Conservation (phyloP, 2,329 filamentous ascomycete genomes). For the Neobulgaria alba region DNA sequence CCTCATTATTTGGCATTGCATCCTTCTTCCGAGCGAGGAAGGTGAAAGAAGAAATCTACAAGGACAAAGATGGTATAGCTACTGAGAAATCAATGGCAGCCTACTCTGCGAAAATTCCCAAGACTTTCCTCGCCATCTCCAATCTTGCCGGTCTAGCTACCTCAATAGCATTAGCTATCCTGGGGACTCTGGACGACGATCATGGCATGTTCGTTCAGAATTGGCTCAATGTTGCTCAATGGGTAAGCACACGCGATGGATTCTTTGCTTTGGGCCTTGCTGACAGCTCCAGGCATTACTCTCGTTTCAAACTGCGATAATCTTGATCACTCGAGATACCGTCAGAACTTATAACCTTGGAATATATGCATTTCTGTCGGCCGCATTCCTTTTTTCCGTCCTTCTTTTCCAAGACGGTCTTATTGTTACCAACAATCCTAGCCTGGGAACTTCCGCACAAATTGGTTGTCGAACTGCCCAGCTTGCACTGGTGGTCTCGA, state of each 20-base stretch:
- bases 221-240: conserved; percentile 52
- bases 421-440: conserved; percentile 19
- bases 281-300: conserved; percentile 38
- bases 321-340: conserved; percentile 42
- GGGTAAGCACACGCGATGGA: conserved; percentile 44
- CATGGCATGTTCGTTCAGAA: conserved; percentile 41
- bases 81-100: conserved; percentile 52
- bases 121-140: conserved; percentile 44
- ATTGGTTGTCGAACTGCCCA: conserved; percentile 42
- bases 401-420: conserved; percentile 38
- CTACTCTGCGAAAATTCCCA: conserved; percentile 54
- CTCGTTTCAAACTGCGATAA: conserved; percentile 41
- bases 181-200: conserved; percentile 36
- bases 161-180: conserved; percentile 48
- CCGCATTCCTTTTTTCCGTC: conserved; percentile 35
- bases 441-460: conserved; percentile 20
- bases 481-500: conserved; percentile 35
- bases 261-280: conserved; percentile 1
- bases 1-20: conserved; percentile 30
- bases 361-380: conserved; percentile 41
- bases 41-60: conserved; percentile 41
- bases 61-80: conserved; percentile 62
- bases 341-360: conserved; percentile 46
- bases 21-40: conserved; percentile 28
- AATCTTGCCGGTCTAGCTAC: conserved; percentile 44